Percentiles rank a stretch among this genome's conserved stretches.
Conservation (phyloP, 2,329 filamentous ascomycete species). For the Pseudogymnoascus pannorum region DNA sequence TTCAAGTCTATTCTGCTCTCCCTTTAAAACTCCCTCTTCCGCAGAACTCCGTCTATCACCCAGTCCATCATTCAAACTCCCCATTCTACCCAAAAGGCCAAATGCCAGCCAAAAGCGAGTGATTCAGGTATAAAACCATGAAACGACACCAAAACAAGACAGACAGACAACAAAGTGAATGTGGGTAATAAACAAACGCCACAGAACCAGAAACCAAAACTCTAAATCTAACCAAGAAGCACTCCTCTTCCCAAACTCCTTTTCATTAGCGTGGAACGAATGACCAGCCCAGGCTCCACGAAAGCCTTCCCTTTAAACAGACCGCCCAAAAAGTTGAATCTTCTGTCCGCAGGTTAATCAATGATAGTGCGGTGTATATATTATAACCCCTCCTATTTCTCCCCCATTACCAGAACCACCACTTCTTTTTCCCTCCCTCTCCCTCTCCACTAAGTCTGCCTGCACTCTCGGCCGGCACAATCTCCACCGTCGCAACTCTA, state of each 20-base stretch:
- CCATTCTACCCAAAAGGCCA: not conserved
- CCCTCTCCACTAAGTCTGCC: not conserved
- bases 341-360: not conserved
- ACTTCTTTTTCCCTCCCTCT: not conserved
- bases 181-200: not conserved
- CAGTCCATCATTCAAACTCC: not conserved
- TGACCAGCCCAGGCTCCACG: not conserved
- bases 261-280: not conserved
- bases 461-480: not conserved
- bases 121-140: constrained; percentile 2
- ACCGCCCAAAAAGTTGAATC: not conserved
- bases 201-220: not conserved
- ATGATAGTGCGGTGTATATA: not conserved
- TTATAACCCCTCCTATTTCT: not conserved
- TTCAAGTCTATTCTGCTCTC: not conserved
- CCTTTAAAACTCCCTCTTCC: not conserved
- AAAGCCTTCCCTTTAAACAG: not conserved
- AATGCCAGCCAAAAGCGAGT: not conserved
- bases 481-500: not conserved
- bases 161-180: not conserved
- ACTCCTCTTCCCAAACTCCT: not conserved
- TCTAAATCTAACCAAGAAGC: not conserved
- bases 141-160: not conserved
- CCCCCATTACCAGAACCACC: not conserved
- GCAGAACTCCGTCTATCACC: too few species aligned